phyloP scores from a whole-genome alignment of 495 filamentous ascomycete species.

The Aspergillus leporis region DNA sequence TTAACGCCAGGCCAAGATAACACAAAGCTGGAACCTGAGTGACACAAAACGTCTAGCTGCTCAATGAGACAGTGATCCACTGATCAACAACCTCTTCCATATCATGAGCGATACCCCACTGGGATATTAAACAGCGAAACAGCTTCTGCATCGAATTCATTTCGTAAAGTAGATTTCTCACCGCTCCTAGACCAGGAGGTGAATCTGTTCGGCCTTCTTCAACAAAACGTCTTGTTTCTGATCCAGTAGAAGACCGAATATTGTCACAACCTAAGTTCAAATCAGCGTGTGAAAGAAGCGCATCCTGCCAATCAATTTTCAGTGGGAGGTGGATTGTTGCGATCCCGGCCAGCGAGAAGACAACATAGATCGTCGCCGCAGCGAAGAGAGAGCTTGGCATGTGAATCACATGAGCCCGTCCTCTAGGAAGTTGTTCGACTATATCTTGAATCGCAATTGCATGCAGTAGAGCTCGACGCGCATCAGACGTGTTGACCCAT shows the following conservation, averaged over 20 bases:
- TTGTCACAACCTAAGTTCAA: constrained; percentile 29
- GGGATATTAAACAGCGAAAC: constrained; percentile 46
- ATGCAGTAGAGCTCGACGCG: constrained; percentile 46
- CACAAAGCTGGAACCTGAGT: not conserved
- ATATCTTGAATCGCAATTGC: constrained; percentile 52
- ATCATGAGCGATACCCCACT: constrained; percentile 52
- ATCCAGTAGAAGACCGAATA: constrained; percentile 24
- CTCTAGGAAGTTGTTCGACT: constrained; percentile 48
- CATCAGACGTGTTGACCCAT: constrained; percentile 44
- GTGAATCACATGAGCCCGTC: constrained; percentile 48
- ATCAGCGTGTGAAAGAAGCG: constrained; percentile 39
- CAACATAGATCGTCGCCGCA: constrained; percentile 45
- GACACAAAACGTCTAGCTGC: not conserved
- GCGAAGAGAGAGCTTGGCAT: constrained; percentile 50
- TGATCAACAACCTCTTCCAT: constrained; percentile 49
- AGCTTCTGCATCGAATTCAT: constrained; percentile 53
- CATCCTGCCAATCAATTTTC: constrained; percentile 47
- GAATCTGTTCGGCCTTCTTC: constrained; percentile 27
- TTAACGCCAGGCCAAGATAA: not conserved
- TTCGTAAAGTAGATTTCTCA: constrained; percentile 48
- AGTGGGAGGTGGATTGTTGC: constrained; percentile 39
- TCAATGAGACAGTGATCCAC: constrained; percentile 51
- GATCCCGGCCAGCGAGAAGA: constrained; percentile 39
- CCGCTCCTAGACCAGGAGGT: constrained; percentile 23
- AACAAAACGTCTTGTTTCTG: constrained; percentile 41